Percentiles rank a stretch among this genome's conserved stretches.
These are phyloP conservation scores for Daldinia childiae DNA, from an alignment of 495 filamentous ascomycete species.

Conservation along the genomic window DNA sequence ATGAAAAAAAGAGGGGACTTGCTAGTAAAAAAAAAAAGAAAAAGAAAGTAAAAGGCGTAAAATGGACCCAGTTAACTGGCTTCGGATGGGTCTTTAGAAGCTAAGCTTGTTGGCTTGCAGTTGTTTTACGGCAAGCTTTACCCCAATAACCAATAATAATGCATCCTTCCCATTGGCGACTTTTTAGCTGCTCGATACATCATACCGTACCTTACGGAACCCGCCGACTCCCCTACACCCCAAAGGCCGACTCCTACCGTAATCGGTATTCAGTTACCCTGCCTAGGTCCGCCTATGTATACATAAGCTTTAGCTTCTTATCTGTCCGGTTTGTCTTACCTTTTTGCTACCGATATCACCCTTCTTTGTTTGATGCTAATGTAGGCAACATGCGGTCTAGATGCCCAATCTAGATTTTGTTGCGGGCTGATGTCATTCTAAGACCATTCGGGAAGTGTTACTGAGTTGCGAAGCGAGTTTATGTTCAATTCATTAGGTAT, in stretches of 20 bases:
- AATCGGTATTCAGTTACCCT: constrained; percentile 24
- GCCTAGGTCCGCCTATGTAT: background rate
- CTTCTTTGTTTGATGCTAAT: background rate
- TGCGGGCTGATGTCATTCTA: background rate
- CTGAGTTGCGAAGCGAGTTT: background rate
- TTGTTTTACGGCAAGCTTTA: constrained; percentile 20
- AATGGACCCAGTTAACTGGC: constrained; percentile 32
- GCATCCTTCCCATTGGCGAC: background rate
- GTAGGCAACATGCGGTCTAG: constrained; percentile 9
- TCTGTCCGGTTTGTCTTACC: background rate
- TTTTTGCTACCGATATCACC: background rate
- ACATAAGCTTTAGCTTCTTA: constrained; percentile 6
- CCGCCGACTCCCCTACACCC: constrained; percentile 34
- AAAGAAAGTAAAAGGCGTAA: background rate
- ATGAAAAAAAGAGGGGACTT: constrained; percentile 31
- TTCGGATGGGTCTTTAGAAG: constrained; percentile 25
- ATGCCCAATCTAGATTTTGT: background rate
- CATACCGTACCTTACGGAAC: constrained; percentile 30
- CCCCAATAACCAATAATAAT: constrained; percentile 5
- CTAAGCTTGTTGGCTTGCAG: background rate
- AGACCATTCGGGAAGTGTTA: background rate
- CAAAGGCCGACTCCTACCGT: constrained; percentile 35
- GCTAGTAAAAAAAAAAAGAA: constrained; percentile 30
- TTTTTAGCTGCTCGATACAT: constrained; percentile 36
- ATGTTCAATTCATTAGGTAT: background rate